Base-by-base conservation (phyloP, 1,139 yeast species). In the Meyerozyma guilliermondii region DNA sequence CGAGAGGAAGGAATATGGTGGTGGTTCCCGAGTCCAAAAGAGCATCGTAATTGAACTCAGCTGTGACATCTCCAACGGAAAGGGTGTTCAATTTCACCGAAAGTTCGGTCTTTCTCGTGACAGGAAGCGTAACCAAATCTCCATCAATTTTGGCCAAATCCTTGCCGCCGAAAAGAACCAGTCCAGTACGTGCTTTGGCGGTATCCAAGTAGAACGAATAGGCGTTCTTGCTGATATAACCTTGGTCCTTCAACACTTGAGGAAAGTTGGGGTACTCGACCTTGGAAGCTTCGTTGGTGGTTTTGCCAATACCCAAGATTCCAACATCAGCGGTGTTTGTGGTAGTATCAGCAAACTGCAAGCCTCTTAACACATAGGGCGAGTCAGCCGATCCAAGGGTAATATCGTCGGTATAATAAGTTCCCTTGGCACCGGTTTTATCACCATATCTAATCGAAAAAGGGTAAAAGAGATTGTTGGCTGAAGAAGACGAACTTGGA, bases 101-200 rank as follows among this genome's bases (percentile, higher is more conserved):
- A n/a, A n/a, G n/a, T n/a, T n/a, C n/a, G n/a, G n/a, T n/a, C n/a
- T n/a, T n/a, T n/a, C n/a, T n/a, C n/a, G n/a, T n/a, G n/a, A n/a
- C n/a, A n/a, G n/a, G n/a, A n/a, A n/a, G n/a, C n/a, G n/a, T n/a
- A n/a, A n/a, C n/a, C n/a, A n/a, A n/a, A n/a, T n/a, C n/a, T n/a
- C n/a, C n/a, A n/a, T n/a, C n/a, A n/a, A n/a, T n/a, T n/a, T 80
- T 80, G 29, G 78, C 73, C 34, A 66, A 63, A 54, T 80, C 86
- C 40, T 77, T 61, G 26, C 78, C 86, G 4, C 86, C 86, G 54
- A 80, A 80, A 37, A 80, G 63, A 35, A 80, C 58, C 11, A 67
- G 53, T 3, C 85, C n/a, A n/a, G n/a, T n/a, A n/a, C n/a, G n/a
- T n/a, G n/a, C 85, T 1, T 58, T 43, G n/a, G 55, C 50, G 5